phyloP scores from a whole-genome alignment of 1,284 basidiomycete genomes.

The Sporisorium exsertum region DNA sequence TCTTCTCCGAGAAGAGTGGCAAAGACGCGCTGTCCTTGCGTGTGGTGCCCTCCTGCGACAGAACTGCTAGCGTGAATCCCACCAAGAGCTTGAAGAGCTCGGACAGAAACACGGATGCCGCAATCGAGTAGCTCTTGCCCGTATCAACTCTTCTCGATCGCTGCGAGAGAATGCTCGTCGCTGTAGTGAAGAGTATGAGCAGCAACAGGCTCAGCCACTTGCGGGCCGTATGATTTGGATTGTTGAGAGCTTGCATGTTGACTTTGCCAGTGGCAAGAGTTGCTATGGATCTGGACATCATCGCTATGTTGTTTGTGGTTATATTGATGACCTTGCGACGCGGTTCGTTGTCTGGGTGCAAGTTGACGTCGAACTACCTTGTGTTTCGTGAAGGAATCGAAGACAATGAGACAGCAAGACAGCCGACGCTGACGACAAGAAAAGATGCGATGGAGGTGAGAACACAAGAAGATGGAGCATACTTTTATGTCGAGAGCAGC shows the following conservation, averaged over 20 bases:
- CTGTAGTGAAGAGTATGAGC: constrained; percentile 38
- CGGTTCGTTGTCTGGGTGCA: background rate
- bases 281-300: background rate
- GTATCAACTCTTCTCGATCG: constrained; percentile 18
- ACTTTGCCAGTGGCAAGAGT: background rate
- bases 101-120: constrained; percentile 34
- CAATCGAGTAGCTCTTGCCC: constrained; percentile 24
- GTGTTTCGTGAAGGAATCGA: background rate
- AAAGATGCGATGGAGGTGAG: background rate
- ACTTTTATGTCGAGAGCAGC: background rate
- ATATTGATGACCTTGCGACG: background rate
- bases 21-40: constrained; percentile 6
- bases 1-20: constrained; percentile 37
- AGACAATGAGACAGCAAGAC: background rate
- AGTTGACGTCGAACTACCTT: background rate
- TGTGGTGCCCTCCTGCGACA: background rate
- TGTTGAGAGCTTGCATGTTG: background rate
- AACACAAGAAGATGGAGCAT: background rate
- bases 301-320: background rate
- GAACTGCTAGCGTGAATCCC: constrained; percentile 17
- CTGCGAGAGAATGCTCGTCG: constrained; percentile 39
- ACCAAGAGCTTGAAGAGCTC: constrained; percentile 37
- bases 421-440: background rate
- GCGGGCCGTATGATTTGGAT: background rate
- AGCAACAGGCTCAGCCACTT: constrained; percentile 37